Evolutionary conservation across 2,329 filamentous ascomycete species (phyloP), one percentile per base, ranked within the genome.

Genomic region (Xylaria arbuscula): DNA sequence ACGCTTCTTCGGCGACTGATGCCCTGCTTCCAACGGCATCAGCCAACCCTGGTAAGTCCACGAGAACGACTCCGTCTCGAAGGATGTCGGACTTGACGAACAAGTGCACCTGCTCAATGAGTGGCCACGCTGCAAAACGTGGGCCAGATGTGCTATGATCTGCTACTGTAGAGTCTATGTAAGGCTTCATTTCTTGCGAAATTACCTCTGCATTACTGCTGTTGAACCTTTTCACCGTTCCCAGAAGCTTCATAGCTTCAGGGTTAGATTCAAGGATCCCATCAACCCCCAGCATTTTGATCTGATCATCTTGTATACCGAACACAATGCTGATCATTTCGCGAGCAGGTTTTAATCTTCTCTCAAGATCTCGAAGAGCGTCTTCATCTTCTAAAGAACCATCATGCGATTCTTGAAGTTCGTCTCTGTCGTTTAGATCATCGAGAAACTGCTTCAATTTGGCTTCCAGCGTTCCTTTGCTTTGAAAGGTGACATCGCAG

Each of bases 31-130:
- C 64, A 0, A 72, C 67, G 0, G 67, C 65, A 19, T 89, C 87
- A 0, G 83, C 83, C 0, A 86, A 79, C 8, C 87, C 86, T 0
- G 86, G 86, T 0, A 88, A 78, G 67, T 88, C 85, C 0, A 87
- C 85, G 3, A 88, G 77, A 0, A 83, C 81, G 1, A 85, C 80
- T 0, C 86, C 85, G 3, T 83, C 82, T 0, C 80, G 80, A 0
- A 88, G 74, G 0, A 85, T 81, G 0, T 80, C 72, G 0, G 84
- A 78, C 59, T 82, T 84, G 10, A 81, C 78, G 59, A 81, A 87
- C 1, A 88, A 78, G 1, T 76, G 73, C 2, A 83, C 81, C 0
- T 74, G 55, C 0, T 77, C 68, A 0, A 83, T 76, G 0, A 83
- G 69, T 0, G 81, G 81, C 81, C 81, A 83, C 0, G 73, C 70